Conservation (phyloP, 2,329 filamentous ascomycete genomes). For the Cladophialophora carrionii region DNA sequence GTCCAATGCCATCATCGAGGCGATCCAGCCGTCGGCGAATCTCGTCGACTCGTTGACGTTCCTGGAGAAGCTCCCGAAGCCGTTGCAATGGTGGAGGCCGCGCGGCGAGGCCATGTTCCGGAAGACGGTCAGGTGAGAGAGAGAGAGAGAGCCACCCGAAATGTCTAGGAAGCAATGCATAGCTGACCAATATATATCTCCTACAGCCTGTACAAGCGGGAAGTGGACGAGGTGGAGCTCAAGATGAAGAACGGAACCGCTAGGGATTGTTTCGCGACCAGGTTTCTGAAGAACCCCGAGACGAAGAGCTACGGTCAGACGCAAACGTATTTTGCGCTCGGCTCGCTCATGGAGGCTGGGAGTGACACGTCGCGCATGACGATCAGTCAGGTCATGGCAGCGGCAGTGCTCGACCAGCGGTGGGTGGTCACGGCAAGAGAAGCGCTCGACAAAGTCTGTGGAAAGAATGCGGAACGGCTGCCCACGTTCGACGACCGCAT, state of each 20-base stretch:
- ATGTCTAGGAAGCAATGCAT: not conserved
- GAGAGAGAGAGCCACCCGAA: not conserved
- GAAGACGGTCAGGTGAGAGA: slow-evolving; percentile 33
- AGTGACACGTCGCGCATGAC: slow-evolving; percentile 57
- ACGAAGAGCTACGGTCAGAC: slow-evolving; percentile 44
- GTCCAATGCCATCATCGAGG: slow-evolving; percentile 45
- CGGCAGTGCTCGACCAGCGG: slow-evolving; percentile 54
- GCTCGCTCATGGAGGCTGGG: slow-evolving; percentile 52
- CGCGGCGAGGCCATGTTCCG: slow-evolving; percentile 47
- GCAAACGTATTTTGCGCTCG: slow-evolving; percentile 47
- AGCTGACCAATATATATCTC: not conserved
- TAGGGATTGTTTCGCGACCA: slow-evolving; percentile 45
- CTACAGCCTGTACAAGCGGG: slow-evolving; percentile 36
- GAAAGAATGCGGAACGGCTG: slow-evolving; percentile 38
- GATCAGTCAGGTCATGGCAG: slow-evolving; percentile 53
- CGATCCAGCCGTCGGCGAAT: slow-evolving; percentile 46
- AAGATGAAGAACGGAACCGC: slow-evolving; percentile 40
- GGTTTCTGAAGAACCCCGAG: slow-evolving; percentile 41
- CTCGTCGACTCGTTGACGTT: slow-evolving; percentile 54
- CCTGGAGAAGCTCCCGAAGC: slow-evolving; percentile 50
- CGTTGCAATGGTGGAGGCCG: slow-evolving; percentile 51
- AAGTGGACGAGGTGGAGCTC: slow-evolving; percentile 38
- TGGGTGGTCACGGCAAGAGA: slow-evolving; percentile 50
- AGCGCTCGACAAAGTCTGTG: slow-evolving; percentile 49
- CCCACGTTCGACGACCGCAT: slow-evolving; percentile 42